Conservation (phyloP, 2,329 filamentous ascomycete genomes). For the Pseudopyrenochaeta lycopersici region DNA sequence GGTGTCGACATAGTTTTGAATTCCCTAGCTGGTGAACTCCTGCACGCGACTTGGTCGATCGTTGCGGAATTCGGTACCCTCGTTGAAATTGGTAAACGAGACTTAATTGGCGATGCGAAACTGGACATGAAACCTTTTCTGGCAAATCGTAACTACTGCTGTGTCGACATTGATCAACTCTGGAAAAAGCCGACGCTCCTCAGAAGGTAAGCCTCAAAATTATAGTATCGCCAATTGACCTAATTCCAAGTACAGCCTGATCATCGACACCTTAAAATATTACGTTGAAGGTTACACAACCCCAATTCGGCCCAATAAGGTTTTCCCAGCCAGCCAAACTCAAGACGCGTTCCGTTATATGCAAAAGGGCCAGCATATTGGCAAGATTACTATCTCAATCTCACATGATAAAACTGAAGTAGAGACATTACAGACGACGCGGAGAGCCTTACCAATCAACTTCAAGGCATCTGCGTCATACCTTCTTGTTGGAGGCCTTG, state of each 20-base stretch:
- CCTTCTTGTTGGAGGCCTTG: conserved; percentile 33
- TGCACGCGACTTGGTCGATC: conserved; percentile 48
- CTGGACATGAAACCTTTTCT: conserved; percentile 21
- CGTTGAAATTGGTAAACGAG: conserved; percentile 31
- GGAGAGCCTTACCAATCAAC: conserved; percentile 22
- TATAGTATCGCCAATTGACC: not conserved
- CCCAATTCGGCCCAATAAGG: not conserved
- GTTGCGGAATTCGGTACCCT: conserved; percentile 47
- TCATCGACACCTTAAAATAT: no score
- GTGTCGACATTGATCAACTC: conserved; percentile 5
- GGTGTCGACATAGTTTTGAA: conserved; percentile 50
- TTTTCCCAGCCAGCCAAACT: conserved; percentile 17
- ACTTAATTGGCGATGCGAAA: conserved; percentile 7
- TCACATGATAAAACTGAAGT: no score
- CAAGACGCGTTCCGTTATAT: conserved; percentile 41
- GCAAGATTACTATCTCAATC: conserved; percentile 41
- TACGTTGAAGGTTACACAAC: not conserved
- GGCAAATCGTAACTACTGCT: conserved; percentile 2
- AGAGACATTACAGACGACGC: conserved; percentile 19
- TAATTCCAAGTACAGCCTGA: not conserved
- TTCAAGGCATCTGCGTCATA: conserved; percentile 17
- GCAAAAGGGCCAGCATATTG: conserved; percentile 48
- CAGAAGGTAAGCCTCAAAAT: not conserved
- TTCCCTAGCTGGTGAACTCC: conserved; percentile 30
- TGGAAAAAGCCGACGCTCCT: no score